Base-by-base conservation (phyloP, 2,329 filamentous ascomycete species). In the Colletotrichum eremochloae region DNA sequence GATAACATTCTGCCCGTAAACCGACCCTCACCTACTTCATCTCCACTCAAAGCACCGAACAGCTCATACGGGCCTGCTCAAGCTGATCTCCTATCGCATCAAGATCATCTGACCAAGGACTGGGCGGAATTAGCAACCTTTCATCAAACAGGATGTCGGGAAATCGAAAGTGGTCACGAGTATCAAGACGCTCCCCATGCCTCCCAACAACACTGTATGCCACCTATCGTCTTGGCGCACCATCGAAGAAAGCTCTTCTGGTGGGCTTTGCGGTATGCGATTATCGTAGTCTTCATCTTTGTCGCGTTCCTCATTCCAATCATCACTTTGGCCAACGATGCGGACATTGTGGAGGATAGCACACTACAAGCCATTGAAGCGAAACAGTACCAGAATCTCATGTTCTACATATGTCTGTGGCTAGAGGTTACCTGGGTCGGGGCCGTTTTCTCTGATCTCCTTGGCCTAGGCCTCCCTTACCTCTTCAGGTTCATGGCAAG, bases 401-500 rank as follows among this genome's bases (percentile, higher is more conserved):
- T 76, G 7, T 78, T 74, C 52, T 77, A 75, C 44, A 62, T 78
- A n/a, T 78, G 75, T 38, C 7, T 69, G 0, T 78, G 76, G 74
- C 64, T 78, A 2, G 24, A 72, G 6, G 53, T 74, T 5, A 74
- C 76, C 8, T 78, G 77, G 77, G 12, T 78, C 1, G 73, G 68
- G 14, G 68, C 76, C 4, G 75, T 76, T 5, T 9, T 73, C 5
- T 75, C 64, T 5, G 77, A 75, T 29, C 42, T 72, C 4, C 3
- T 78, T 29, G 77, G 74, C 1, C 71, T 74, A 1, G 72, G 68
- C 9, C 33, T 79, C 5, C 77, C 77, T 0, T 78, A 78, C 53
- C 38, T 77, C 12, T 79, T 78, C 46, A 57, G 77, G n/a, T 74
- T 78, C 15, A 57, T 77, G n/a, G 75, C 76, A 2, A 74, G 77